These are phyloP conservation scores for Drosera capensis DNA, from an alignment of 148 eudicot species.

Conservation along the genomic window DNA sequence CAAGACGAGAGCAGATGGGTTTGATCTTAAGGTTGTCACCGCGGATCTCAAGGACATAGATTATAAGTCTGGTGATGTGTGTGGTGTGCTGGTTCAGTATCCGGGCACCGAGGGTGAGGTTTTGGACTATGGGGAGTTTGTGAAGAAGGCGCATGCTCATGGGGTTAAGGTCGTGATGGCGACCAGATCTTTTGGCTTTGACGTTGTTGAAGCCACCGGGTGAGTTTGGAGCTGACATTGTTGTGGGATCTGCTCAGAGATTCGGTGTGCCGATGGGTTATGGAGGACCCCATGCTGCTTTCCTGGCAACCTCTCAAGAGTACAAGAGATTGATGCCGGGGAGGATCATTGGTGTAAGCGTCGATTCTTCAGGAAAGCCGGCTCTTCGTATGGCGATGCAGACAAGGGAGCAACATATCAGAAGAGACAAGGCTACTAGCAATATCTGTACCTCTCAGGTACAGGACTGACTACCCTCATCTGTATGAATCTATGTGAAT, in stretches of 20 bases:
- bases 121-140: constrained; percentile 70
- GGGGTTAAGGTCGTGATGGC: constrained; percentile 98
- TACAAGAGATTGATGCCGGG: constrained; percentile 99
- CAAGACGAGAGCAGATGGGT: constrained; percentile 80
- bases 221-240: constrained; percentile 82
- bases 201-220: constrained; percentile 92
- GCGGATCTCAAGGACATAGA: constrained; percentile 54
- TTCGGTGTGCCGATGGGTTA: constrained; percentile 99
- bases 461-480: constrained; percentile 7
- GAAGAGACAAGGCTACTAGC: constrained; percentile 94
- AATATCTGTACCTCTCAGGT: constrained; percentile 99
- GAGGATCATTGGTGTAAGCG: constrained; percentile 86
- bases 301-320: constrained; percentile 90
- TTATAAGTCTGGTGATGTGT: constrained; percentile 68
- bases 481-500: background rate
- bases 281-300: constrained; percentile 98
- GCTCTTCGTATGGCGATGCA: constrained; percentile 98
- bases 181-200: constrained; percentile 76
- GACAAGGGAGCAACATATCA: constrained; percentile 94
- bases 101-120: constrained; percentile 95
- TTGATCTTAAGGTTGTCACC: constrained; percentile 52
- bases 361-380: constrained; percentile 78
- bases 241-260: constrained; percentile 95
- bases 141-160: constrained; percentile 75
- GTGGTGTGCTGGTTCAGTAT: constrained; percentile 90